phyloP scores from a whole-genome alignment of 306 rosid genomes.

The Rosa lucieae region DNA sequence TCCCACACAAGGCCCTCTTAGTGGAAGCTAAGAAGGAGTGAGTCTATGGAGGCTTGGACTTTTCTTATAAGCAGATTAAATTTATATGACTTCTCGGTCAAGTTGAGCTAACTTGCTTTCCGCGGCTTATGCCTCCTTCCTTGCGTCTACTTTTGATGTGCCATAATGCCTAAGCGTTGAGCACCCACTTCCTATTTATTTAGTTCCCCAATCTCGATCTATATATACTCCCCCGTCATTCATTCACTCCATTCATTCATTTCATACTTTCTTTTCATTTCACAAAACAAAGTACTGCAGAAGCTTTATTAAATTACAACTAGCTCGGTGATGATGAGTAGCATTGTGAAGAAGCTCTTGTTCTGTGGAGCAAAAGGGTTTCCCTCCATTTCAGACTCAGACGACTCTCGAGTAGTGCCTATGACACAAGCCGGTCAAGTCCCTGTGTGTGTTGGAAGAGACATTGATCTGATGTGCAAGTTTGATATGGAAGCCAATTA shows the following conservation, averaged over 20 bases:
- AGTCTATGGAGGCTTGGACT: neutral
- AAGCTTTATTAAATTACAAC: neutral
- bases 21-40: too few relatives aligned
- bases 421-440: neutral
- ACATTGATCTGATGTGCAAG: neutral
- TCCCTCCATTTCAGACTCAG: neutral
- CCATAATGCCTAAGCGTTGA: neutral
- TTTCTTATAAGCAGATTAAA: too few relatives aligned
- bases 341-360: conserved; percentile 6
- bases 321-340: neutral
- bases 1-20: too few relatives aligned
- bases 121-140: conserved; percentile 1
- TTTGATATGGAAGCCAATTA: neutral
- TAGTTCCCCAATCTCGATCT: neutral
- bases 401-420: neutral
- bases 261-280: neutral
- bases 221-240: neutral
- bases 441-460: neutral
- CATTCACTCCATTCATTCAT: neutral
- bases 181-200: neutral
- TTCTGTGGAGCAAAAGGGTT: conserved; percentile 5
- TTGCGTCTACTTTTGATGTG: neutral
- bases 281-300: neutral
- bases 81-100: neutral
- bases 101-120: neutral